These are phyloP conservation scores for Hanseniaspora vineae DNA, from an alignment of 805 yeast genomes.

Conservation along the genomic window DNA sequence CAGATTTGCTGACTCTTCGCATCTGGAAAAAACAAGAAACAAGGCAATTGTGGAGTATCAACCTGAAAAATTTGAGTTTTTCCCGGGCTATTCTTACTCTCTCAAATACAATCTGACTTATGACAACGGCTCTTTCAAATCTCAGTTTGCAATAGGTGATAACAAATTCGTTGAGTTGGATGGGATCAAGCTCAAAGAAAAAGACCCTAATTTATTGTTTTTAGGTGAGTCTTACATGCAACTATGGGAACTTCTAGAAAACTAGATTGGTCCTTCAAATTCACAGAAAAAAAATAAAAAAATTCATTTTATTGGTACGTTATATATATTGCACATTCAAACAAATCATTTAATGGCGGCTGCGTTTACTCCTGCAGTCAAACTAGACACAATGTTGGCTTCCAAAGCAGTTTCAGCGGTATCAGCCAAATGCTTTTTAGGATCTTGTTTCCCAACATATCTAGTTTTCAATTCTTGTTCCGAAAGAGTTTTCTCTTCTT, in stretches of 20 bases:
- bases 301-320: background rate
- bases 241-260: constrained; percentile 37
- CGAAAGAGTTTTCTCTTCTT: constrained; percentile 79
- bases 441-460: constrained; percentile 97
- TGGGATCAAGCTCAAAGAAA: constrained; percentile 33
- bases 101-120: constrained; percentile 38
- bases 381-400: constrained; percentile 75
- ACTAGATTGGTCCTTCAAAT: background rate
- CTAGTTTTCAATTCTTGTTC: constrained; percentile 89
- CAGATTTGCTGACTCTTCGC: constrained; percentile 26
- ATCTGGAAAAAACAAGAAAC: constrained; percentile 30
- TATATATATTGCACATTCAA: constrained; percentile 2
- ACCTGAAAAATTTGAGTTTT: constrained; percentile 23
- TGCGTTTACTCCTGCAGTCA: constrained; percentile 82
- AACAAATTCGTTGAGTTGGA: constrained; percentile 47
- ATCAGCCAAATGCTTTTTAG: constrained; percentile 89
- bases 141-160: constrained; percentile 29
- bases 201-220: constrained; percentile 47
- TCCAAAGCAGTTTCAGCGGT: constrained; percentile 80
- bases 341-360: constrained; percentile 60
- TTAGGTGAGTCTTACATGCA: constrained; percentile 53
- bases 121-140: constrained; percentile 14
- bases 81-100: constrained; percentile 24
- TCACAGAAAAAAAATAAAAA: background rate
- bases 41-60: constrained; percentile 55